A percentile compares a stretch with the other conserved stretches of the same genome.
Evolutionary conservation across 1,139 yeast species (phyloP).

Genomic region (Pichia sp.): DNA sequence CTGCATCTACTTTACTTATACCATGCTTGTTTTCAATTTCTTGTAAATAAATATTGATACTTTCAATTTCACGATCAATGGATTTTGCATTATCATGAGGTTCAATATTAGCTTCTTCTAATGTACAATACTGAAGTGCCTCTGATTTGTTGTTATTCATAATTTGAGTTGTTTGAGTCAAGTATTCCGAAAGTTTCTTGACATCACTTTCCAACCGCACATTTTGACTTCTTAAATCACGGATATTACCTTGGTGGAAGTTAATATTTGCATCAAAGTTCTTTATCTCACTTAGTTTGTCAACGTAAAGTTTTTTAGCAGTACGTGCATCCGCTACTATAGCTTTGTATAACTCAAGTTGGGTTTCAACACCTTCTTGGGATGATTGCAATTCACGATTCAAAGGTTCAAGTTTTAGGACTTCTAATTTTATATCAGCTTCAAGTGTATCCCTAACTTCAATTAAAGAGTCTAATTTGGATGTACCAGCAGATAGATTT

Average conservation of each 20-base stretch:
- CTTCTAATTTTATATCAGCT: slow-evolving; percentile 9
- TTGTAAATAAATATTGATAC: slow-evolving; percentile 29
- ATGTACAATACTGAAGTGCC: slow-evolving; percentile 38
- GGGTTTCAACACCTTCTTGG: slow-evolving; percentile 6
- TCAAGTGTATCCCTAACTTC: slow-evolving; percentile 18
- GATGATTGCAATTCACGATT: slow-evolving; percentile 10
- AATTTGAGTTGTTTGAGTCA: slow-evolving; percentile 31
- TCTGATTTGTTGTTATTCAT: slow-evolving; percentile 31
- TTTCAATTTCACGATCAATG: slow-evolving; percentile 35
- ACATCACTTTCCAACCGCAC: slow-evolving; percentile 22
- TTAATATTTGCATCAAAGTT: slow-evolving; percentile 10
- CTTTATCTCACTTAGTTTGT: slow-evolving; percentile 5
- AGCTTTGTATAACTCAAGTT: slow-evolving; percentile 5
- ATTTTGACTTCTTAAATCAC: slow-evolving; percentile 17
- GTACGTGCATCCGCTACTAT: slow-evolving; percentile 12
- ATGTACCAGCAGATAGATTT: slow-evolving; percentile 39
- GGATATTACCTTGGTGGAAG: slow-evolving; percentile 10
- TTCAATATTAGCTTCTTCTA: slow-evolving; percentile 33
- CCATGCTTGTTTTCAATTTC: slow-evolving; percentile 42
- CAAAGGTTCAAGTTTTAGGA: slow-evolving; percentile 14
- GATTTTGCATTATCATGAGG: slow-evolving; percentile 34
- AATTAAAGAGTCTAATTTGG: slow-evolving; percentile 29
- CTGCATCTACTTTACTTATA: slow-evolving; percentile 41
- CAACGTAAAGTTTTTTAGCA: slow-evolving; percentile 11
- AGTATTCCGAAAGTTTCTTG: slow-evolving; percentile 31